These are phyloP conservation scores for Alternaria sp. DNA, from an alignment of 2,329 filamentous ascomycete genomes.

Conservation along the genomic window DNA sequence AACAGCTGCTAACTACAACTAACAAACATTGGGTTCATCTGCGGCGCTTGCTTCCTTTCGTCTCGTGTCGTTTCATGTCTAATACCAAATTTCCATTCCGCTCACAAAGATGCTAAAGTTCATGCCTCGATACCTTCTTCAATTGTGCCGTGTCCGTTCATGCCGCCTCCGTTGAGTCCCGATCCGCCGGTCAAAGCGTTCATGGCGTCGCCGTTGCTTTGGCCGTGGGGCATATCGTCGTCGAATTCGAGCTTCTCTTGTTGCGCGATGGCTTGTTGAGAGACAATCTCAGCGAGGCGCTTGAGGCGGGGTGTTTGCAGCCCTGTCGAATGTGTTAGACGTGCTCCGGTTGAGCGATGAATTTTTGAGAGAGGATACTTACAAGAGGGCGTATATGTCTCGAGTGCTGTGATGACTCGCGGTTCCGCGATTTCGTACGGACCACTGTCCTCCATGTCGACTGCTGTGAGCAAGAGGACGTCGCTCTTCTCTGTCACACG, in stretches of 20 bases:
- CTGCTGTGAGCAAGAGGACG: slow-evolving; percentile 87
- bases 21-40: slow-evolving; percentile 8
- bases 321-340: slow-evolving; percentile 65
- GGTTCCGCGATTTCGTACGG: slow-evolving; percentile 99
- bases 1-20: slow-evolving; percentile 9
- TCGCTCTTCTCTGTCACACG: slow-evolving; percentile 98
- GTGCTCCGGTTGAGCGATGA: background rate
- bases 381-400: slow-evolving; percentile 99
- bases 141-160: slow-evolving; percentile 30
- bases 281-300: slow-evolving; percentile 97
- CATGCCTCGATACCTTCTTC: slow-evolving; percentile 32
- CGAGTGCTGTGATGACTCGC: slow-evolving; percentile 90
- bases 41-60: slow-evolving; percentile 11
- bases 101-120: slow-evolving; percentile 22
- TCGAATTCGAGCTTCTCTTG: slow-evolving; percentile 80
- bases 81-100: slow-evolving; percentile 18
- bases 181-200: slow-evolving; percentile 23
- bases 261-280: slow-evolving; percentile 93
- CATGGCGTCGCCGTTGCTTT: slow-evolving; percentile 35
- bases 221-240: slow-evolving; percentile 23
- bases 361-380: slow-evolving; percentile 54
- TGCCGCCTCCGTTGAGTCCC: slow-evolving; percentile 27
- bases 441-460: slow-evolving; percentile 99
- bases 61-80: slow-evolving; percentile 19
- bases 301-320: slow-evolving; percentile 95